Base-by-base conservation (phyloP, 2,329 filamentous ascomycete genomes). In the Colletotrichum filicis region DNA sequence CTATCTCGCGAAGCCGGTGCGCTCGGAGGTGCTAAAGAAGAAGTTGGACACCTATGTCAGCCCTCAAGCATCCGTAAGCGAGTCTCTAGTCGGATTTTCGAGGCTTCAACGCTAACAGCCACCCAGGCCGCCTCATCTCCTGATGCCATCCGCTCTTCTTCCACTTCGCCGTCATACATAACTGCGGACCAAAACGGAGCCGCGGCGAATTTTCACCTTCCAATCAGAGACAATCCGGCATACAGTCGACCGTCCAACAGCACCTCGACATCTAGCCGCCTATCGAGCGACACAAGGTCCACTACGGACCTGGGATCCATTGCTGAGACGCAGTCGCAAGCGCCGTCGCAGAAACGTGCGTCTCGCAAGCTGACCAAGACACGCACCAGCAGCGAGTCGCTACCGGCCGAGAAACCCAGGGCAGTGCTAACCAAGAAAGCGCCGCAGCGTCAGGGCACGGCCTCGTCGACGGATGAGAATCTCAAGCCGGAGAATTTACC, bases 1-100 rank as follows among this genome's bases (percentile, higher is more conserved):
- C 79, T 98, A 98, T 78, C 89, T 98, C 1, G 95, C 96, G 19
- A 98, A 98, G 81, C 96, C 96, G 1, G 96, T 98, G n/a, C 90
- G 95, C 74, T 94, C 94, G 4, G 93, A 95, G 59, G 92, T 97
- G 53, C 86, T 98, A 66, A 97, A 94, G 83, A 92, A 92, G 79
- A 96, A 98, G 85, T 85, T 98, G 72, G 88, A 90, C 56, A 85
- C 86, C 2, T 91, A 91, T 76, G 84, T 89, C 30, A 84, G 81
- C 52, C 80, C 79, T 55, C 79, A 82, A 60, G 81, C 58, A 58
- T 53, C 68, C 35, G 71, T 74, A 63, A 58, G 71, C 57, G 55
- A 70, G 22, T 35, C 59, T 19, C 12, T 53, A 12, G 52, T 22
- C 16, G 56, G 22, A 22, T 12, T 42, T 53, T 14, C 14, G 53